Evolutionary conservation across 1,284 basidiomycete genomes (phyloP).

Genomic region (Heterobasidion irregulare): DNA sequence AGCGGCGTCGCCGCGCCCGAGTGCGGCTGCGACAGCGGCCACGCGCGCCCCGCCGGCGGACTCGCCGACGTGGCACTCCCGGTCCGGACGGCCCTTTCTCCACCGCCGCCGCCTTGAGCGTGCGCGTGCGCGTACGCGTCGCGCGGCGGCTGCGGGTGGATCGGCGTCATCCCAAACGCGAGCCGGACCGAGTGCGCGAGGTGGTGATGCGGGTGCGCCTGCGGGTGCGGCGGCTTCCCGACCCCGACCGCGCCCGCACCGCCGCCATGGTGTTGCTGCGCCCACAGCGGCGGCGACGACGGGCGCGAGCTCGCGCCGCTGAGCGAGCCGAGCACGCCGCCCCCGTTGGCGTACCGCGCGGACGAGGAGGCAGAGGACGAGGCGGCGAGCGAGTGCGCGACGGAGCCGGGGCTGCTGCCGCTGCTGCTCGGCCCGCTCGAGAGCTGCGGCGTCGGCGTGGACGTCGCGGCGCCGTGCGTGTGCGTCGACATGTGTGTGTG

Average conservation of each 20-base stretch:
- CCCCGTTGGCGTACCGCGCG: slow-evolving; percentile 7
- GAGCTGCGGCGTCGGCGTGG: slow-evolving; percentile 46
- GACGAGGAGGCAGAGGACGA: no score
- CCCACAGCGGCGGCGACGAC: slow-evolving; percentile 34
- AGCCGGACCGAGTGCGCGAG: slow-evolving; percentile 73
- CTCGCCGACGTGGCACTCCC: neutral
- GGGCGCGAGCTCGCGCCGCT: slow-evolving; percentile 42
- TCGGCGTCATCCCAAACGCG: slow-evolving; percentile 88
- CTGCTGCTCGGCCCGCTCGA: slow-evolving; percentile 53
- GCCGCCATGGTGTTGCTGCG: slow-evolving; percentile 5
- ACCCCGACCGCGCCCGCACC: neutral
- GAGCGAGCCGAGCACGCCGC: slow-evolving; percentile 17
- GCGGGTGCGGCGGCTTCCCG: slow-evolving; percentile 5
- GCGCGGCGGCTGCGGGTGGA: slow-evolving; percentile 30
- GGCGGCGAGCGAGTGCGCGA: slow-evolving; percentile 25
- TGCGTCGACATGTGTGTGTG: no score
- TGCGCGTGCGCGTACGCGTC: neutral
- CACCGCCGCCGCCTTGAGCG: slow-evolving; percentile 11
- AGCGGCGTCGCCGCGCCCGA: slow-evolving; percentile 17
- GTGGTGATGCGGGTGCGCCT: slow-evolving; percentile 42
- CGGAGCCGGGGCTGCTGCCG: slow-evolving; percentile 45
- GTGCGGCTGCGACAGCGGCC: neutral
- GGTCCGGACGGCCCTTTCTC: no score
- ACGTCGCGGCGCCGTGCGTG: no score
- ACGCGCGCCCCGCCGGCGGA: slow-evolving; percentile 14